Percentiles rank a stretch among this genome's conserved stretches.
These are phyloP conservation scores for Aspergillus fijiensis DNA, from an alignment of 2,329 filamentous ascomycete genomes.

Conservation along the genomic window DNA sequence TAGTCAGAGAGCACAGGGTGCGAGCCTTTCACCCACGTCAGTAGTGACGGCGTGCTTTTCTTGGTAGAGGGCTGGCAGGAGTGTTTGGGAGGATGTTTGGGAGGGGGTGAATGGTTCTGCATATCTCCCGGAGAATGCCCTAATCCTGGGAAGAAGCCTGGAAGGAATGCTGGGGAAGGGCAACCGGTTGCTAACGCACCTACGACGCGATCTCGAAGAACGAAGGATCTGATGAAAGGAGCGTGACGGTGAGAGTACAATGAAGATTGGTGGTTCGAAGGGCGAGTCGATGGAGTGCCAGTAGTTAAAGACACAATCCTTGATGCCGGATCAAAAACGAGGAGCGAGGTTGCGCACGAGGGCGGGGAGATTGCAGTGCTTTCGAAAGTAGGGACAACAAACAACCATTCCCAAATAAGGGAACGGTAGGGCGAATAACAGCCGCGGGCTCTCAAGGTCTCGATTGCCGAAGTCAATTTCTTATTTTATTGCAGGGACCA, in stretches of 20 bases:
- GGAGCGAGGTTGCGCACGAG: constrained; percentile 20
- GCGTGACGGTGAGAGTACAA: not conserved
- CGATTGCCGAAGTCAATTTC: constrained; percentile 9
- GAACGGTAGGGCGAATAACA: not conserved
- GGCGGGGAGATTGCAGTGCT: constrained; percentile 16
- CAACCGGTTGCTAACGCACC: constrained; percentile 23
- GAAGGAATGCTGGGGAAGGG: constrained; percentile 32
- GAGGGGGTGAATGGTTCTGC: constrained; percentile 14
- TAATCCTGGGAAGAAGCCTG: constrained; percentile 24
- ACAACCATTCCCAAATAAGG: not conserved
- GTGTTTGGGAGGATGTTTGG: constrained; percentile 15
- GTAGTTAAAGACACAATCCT: constrained; percentile 17
- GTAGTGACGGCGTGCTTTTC: constrained; percentile 13
- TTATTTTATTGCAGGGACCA: constrained; percentile 4
- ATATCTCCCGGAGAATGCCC: constrained; percentile 30
- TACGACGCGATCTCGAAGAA: constrained; percentile 11
- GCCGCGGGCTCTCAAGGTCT: not conserved
- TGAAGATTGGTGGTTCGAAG: not conserved
- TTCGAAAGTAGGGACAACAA: constrained; percentile 11
- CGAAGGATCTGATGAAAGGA: not conserved
- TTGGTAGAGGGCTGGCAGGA: constrained; percentile 15
- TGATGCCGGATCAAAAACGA: constrained; percentile 15
- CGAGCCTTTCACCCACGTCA: constrained; percentile 9
- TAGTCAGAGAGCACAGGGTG: constrained; percentile 8
- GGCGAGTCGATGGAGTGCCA: not conserved